phyloP scores from a whole-genome alignment of 148 eudicot genomes.

The Persicaria tinctoria region DNA sequence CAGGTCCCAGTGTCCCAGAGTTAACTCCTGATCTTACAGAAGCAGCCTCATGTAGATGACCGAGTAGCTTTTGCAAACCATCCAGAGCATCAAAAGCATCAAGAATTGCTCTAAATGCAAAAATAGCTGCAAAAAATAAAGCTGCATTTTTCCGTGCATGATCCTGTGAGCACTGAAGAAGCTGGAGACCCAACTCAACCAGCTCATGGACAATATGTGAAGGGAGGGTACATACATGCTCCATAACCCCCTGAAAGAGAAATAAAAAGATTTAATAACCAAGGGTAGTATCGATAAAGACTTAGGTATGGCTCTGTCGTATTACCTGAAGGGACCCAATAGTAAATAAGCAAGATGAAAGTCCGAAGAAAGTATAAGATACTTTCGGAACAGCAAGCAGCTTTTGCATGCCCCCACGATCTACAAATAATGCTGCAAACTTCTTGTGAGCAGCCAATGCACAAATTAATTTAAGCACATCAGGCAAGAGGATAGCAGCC shows the following conservation, averaged over 20 bases:
- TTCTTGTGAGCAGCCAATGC: conserved; percentile 94
- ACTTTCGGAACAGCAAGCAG: conserved; percentile 77
- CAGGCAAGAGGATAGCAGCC: conserved; percentile 52
- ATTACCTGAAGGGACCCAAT: conserved; percentile 93
- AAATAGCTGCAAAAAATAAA: conserved; percentile 86
- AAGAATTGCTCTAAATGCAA: conserved; percentile 85
- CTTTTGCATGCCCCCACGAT: conserved; percentile 90
- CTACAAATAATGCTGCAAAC: conserved; percentile 88
- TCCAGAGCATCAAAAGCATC: conserved; percentile 90
- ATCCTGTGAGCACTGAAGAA: conserved; percentile 84
- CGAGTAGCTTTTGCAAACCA: conserved; percentile 69
- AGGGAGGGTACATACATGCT: conserved; percentile 91
- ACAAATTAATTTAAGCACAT: conserved; percentile 75
- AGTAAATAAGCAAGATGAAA: conserved; percentile 89
- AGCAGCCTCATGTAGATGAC: conserved; percentile 71
- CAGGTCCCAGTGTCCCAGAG: conserved; percentile 53
- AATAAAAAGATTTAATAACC: conserved; percentile 5
- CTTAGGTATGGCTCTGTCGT: neutral
- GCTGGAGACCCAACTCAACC: conserved; percentile 86
- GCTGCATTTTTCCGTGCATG: conserved; percentile 95
- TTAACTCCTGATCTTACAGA: conserved; percentile 76
- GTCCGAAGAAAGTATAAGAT: conserved; percentile 69
- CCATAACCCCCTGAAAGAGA: conserved; percentile 77
- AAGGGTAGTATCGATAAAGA: neutral
- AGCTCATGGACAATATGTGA: conserved; percentile 58